Base-by-base conservation (phyloP, 202 grass and related monocot species). In the Setaria italica region DNA sequence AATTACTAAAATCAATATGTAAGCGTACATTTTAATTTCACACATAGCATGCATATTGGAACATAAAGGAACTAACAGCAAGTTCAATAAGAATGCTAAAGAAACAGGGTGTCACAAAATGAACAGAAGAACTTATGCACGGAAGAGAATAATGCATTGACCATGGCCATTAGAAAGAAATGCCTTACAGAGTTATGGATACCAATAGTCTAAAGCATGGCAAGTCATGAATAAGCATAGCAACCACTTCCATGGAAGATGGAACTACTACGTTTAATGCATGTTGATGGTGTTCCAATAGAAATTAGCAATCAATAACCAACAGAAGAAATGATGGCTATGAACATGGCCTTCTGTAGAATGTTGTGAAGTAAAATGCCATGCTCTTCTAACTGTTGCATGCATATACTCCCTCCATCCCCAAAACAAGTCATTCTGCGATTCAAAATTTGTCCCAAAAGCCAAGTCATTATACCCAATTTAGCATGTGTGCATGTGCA, bases 211-310 rank as follows among this genome's bases (percentile, higher is more conserved):
- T 29, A 25, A 76, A 47, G 17, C 72, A 73, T 43, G 13, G 0
- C 29, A 46, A 82, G 13, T 55, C 25, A 67, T 82, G 70, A 42
- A 74, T 45, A 80, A 65, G 55, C 35, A 86, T 47, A 85, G 20
- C 81, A 60, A 54, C 6, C 56, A 72, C 35, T 77, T 43, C 21
- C 46, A 65, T 57, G 19, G 20, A 80, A 85, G 19, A 78, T 42
- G 15, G 21, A 85, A 77, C 50, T 32, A 13, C 20, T 58, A 66
- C 14, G 64, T 89, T 7, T 56, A 54, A 72, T 77, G 41, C 74
- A 76, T 53, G 9, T 65, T 63, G 29, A 41, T 58, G 51, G 19
- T 50, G 69, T 85, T 70, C 35, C 33, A 56, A 47, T 77, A 47
- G 56, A 47, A 72, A 45, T 13, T 20, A 39, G 11, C 12, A 25